Percentiles rank a stretch among this genome's conserved stretches.
Evolutionary conservation across 371 early-diverging fungal genomes (phyloP).

Genomic region (Zopfochytrium polystomum): DNA sequence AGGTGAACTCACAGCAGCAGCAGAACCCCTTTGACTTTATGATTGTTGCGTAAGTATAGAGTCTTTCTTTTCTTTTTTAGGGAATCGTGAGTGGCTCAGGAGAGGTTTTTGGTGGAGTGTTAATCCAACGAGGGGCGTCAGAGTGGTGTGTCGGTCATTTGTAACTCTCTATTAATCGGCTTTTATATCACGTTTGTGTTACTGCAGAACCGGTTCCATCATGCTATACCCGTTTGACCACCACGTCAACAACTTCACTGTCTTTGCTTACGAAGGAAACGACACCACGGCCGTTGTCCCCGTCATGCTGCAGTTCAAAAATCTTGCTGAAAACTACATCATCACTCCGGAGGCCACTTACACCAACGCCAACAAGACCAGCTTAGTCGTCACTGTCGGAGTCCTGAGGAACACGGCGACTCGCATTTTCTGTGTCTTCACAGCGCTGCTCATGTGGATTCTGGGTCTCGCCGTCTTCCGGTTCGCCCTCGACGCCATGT

Average conservation of each 20-base stretch:
- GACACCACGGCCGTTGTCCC: background rate
- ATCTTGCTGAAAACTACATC: background rate
- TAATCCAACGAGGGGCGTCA: no score
- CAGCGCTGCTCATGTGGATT: background rate
- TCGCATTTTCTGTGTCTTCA: background rate
- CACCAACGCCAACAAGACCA: background rate
- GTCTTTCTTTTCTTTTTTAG: no score
- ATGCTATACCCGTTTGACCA: background rate
- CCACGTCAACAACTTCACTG: background rate
- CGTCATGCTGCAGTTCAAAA: background rate
- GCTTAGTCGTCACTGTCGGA: background rate
- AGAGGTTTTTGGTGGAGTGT: no score
- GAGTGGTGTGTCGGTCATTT: no score
- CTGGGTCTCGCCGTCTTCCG: background rate
- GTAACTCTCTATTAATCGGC: no score
- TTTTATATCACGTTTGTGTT: no score
- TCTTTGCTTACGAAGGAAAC: background rate
- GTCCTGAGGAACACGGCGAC: background rate
- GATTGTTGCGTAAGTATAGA: no score
- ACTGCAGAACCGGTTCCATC: background rate
- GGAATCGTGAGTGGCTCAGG: no score
- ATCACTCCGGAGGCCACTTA: background rate
- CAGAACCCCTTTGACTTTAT: conserved; percentile 2
- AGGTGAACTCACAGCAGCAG: background rate
- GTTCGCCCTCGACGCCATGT: background rate